A percentile compares a stretch with the other conserved stretches of the same genome.
phyloP scores from a whole-genome alignment of 2,329 filamentous ascomycete species.

The Clonostachys rhizophaga region DNA sequence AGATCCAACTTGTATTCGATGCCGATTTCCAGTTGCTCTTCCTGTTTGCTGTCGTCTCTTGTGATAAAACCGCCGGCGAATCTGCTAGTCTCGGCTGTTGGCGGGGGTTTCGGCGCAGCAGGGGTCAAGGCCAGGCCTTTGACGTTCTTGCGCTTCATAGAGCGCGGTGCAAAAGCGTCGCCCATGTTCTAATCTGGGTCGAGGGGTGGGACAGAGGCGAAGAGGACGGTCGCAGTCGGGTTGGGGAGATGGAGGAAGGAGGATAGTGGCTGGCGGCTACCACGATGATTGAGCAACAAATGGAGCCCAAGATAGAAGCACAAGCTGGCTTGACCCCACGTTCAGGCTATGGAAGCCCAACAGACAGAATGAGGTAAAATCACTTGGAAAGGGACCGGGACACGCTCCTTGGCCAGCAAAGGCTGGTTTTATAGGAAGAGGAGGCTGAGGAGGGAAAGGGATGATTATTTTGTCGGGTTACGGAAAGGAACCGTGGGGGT shows the following conservation, averaged over 20 bases:
- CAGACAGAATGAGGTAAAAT: too few relatives aligned
- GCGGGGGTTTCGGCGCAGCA: slow-evolving; percentile 65
- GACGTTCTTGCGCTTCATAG: slow-evolving; percentile 98
- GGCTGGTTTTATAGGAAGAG: too few relatives aligned
- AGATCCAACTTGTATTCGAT: slow-evolving; percentile 95
- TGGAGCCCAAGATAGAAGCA: too few relatives aligned
- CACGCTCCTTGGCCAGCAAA: too few relatives aligned
- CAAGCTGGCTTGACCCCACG: too few relatives aligned
- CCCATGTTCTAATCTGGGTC: slow-evolving; percentile 40
- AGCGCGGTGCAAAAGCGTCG: slow-evolving; percentile 62
- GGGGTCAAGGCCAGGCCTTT: slow-evolving; percentile 89
- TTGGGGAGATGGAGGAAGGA: not conserved
- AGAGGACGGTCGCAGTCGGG: not conserved
- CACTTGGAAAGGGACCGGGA: too few relatives aligned
- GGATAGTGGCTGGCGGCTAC: not conserved
- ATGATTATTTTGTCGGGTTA: too few relatives aligned
- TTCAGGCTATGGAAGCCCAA: too few relatives aligned
- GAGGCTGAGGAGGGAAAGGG: too few relatives aligned
- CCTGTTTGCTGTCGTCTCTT: slow-evolving; percentile 52
- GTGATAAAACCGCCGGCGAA: slow-evolving; percentile 43
- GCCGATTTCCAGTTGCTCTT: slow-evolving; percentile 79
- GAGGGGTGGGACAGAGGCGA: too few relatives aligned
- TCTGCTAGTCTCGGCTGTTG: slow-evolving; percentile 69
- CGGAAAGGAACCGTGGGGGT: too few relatives aligned
- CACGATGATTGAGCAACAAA: not conserved